Conservation (phyloP, 257 asterid species). For the Agastache rugosa region DNA sequence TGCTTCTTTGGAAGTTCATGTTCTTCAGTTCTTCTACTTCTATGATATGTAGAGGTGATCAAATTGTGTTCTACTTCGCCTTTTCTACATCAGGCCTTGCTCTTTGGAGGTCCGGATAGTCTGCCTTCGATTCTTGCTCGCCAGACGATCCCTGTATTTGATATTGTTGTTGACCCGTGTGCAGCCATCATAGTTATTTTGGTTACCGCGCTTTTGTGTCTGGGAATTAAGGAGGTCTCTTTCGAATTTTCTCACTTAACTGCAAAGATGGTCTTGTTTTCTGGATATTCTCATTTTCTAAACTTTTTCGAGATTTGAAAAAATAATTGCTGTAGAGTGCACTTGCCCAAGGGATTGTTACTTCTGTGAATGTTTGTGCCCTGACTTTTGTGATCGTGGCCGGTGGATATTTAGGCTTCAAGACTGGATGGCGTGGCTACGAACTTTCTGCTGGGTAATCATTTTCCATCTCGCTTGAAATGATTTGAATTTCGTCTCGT, state of each 20-base stretch:
- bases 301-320: slow-evolving; percentile 27
- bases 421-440: slow-evolving; percentile 87
- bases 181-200: slow-evolving; percentile 72
- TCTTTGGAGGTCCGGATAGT: slow-evolving; percentile 82
- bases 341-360: slow-evolving; percentile 80
- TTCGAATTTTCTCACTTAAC: slow-evolving; percentile 26
- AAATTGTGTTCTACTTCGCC: slow-evolving; percentile 2
- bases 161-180: slow-evolving; percentile 80
- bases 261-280: slow-evolving; percentile 17
- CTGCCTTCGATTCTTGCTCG: slow-evolving; percentile 81
- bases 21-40: neutral
- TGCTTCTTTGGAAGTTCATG: neutral
- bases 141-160: slow-evolving; percentile 75
- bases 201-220: slow-evolving; percentile 77
- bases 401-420: slow-evolving; percentile 88
- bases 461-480: slow-evolving; percentile 2
- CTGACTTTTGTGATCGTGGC: slow-evolving; percentile 73
- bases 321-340: slow-evolving; percentile 63
- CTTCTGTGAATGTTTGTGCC: slow-evolving; percentile 75
- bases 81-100: slow-evolving; percentile 64
- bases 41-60: slow-evolving; percentile 14
- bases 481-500: neutral
- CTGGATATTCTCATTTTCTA: slow-evolving; percentile 10
- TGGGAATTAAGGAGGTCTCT: slow-evolving; percentile 90
- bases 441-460: slow-evolving; percentile 80